These are phyloP conservation scores for Eucalyptus tenuipes DNA, from an alignment of 345 rosid species.

Conservation along the genomic window DNA sequence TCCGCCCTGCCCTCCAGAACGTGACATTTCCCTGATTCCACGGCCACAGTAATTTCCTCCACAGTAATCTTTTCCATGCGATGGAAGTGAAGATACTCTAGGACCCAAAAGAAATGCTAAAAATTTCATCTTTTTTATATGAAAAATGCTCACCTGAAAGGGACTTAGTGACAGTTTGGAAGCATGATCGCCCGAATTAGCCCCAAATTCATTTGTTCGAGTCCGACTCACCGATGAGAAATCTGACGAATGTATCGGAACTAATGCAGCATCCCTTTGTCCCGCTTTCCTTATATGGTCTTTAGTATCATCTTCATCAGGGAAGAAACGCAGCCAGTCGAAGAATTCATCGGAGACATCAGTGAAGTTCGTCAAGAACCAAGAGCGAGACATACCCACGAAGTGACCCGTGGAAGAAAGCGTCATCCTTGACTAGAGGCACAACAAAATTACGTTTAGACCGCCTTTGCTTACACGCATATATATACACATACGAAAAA, in stretches of 20 bases:
- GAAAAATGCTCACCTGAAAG: neutral
- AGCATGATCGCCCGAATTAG: neutral
- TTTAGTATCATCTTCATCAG: neutral
- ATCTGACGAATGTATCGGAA: neutral
- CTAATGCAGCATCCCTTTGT: neutral
- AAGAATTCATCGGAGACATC: neutral
- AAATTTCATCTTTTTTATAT: neutral
- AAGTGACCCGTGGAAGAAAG: neutral
- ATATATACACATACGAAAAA: neutral
- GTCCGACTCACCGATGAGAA: neutral
- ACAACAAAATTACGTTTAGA: neutral
- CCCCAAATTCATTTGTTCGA: neutral
- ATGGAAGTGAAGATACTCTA: neutral
- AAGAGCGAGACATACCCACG: neutral
- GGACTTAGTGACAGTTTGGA: neutral
- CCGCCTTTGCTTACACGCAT: neutral
- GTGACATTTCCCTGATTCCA: neutral
- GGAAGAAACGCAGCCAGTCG: neutral
- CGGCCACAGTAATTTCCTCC: neutral
- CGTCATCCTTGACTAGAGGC: neutral
- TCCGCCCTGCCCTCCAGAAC: neutral
- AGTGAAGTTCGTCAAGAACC: neutral
- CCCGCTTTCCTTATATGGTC: neutral
- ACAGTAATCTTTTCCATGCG: neutral
- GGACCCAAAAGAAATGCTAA: neutral